A percentile compares a stretch with the other conserved stretches of the same genome.
Conservation (phyloP, 352 stramenopile genomes). For the Phytophthora vignae region DNA sequence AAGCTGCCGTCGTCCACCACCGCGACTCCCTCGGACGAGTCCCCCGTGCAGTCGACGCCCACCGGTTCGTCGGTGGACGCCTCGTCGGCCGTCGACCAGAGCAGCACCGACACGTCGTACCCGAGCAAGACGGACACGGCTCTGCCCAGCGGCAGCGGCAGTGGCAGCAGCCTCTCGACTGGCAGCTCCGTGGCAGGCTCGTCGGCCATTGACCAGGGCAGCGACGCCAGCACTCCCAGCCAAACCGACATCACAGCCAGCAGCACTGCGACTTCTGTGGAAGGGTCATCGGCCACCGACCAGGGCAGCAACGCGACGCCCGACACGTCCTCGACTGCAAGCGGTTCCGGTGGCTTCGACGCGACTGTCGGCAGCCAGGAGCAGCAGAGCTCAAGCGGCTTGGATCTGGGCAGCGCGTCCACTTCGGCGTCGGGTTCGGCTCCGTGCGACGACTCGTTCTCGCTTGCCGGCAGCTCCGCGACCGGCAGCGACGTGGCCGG, state of each 20-base stretch:
- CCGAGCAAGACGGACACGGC: slow-evolving; percentile 26
- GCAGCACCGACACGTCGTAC: slow-evolving; percentile 11
- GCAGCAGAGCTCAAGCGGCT: slow-evolving; percentile 12
- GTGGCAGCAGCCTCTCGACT: slow-evolving; percentile 12
- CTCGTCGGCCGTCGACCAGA: slow-evolving; percentile 14
- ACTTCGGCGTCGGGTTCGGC: slow-evolving; percentile 18
- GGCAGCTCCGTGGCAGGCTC: slow-evolving; percentile 19
- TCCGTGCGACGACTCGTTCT: slow-evolving; percentile 17
- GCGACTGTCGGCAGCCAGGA: slow-evolving; percentile 18
- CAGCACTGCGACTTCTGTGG: slow-evolving; percentile 21
- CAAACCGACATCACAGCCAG: slow-evolving; percentile 18
- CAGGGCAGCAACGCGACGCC: slow-evolving; percentile 18
- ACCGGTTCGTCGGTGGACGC: slow-evolving; percentile 15
- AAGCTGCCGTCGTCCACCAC: slow-evolving; percentile 17
- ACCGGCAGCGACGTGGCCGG: slow-evolving; percentile 25
- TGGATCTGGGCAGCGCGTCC: slow-evolving; percentile 1
- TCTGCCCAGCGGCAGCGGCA: slow-evolving; percentile 22
- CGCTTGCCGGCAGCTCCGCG: slow-evolving; percentile 5
- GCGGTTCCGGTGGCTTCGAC: background rate
- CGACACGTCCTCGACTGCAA: slow-evolving; percentile 6
- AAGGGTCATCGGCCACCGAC: slow-evolving; percentile 19
- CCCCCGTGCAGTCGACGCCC: slow-evolving; percentile 14
- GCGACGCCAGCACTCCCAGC: slow-evolving; percentile 1
- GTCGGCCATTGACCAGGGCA: slow-evolving; percentile 19
- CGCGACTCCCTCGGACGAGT: slow-evolving; percentile 18